Evolutionary conservation across 441 rosid species (phyloP).

Genomic region (Adansonia grandidieri): DNA sequence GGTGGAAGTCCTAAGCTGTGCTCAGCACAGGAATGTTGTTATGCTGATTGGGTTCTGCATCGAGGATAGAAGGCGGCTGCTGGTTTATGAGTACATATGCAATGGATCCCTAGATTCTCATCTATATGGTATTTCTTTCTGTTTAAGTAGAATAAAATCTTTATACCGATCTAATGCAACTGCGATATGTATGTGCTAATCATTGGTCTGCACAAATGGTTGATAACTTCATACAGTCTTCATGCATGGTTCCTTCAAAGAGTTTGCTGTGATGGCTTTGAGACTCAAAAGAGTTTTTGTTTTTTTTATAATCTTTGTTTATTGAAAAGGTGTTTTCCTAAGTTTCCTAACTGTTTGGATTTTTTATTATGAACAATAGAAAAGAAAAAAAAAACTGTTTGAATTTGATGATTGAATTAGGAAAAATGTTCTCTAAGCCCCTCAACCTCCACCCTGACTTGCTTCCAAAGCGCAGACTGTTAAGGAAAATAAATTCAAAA

Average conservation of each 20-base stretch:
- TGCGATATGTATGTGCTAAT: neutral
- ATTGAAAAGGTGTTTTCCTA: neutral
- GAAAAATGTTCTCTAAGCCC: neutral
- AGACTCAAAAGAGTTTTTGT: neutral
- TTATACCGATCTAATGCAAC: neutral
- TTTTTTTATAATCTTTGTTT: neutral
- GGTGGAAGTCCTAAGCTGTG: constrained; percentile 99
- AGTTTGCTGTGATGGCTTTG: constrained; percentile 10
- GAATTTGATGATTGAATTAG: neutral
- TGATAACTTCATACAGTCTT: neutral
- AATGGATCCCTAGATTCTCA: constrained; percentile 94
- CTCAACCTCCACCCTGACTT: neutral
- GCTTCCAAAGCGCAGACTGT: neutral
- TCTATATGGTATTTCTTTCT: constrained; percentile 71
- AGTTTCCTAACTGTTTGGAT: constrained; percentile 1
- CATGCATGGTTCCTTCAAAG: neutral
- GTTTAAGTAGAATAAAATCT: neutral
- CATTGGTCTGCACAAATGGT: neutral
- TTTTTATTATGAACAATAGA: too few species aligned
- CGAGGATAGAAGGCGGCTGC: constrained; percentile 87
- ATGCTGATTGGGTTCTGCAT: constrained; percentile 95
- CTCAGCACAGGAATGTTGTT: constrained; percentile 99
- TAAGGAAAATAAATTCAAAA: neutral
- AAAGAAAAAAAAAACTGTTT: too few species aligned
- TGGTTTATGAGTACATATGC: constrained; percentile 98